These are phyloP conservation scores for Tritrichomonas musculus DNA, from an alignment of 208 protist genomes.

Conservation along the genomic window DNA sequence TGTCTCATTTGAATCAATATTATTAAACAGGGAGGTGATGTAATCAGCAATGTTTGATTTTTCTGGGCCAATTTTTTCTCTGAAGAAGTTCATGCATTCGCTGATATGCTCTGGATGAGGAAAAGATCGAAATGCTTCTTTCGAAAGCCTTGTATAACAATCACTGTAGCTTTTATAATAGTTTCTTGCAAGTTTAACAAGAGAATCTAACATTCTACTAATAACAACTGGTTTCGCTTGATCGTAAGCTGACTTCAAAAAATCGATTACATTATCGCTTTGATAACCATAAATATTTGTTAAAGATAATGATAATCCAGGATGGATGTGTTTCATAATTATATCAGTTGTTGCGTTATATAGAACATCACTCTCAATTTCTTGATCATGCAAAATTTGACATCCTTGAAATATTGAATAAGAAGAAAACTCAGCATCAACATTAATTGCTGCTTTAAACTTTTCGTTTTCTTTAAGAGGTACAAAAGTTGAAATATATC, in stretches of 20 bases:
- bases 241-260: background rate
- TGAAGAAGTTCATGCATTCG: background rate
- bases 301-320: background rate
- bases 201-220: background rate
- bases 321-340: background rate
- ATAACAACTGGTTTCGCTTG: background rate
- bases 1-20: background rate
- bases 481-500: background rate
- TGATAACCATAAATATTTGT: background rate
- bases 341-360: background rate
- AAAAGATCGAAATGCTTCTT: background rate
- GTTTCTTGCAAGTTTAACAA: background rate
- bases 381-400: constrained; percentile 14
- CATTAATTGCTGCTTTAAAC: background rate
- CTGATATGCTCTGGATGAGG: background rate
- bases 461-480: background rate
- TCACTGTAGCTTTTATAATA: background rate
- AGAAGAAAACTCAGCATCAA: background rate
- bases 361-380: background rate
- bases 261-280: background rate
- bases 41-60: background rate
- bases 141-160: background rate
- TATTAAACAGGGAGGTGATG: background rate
- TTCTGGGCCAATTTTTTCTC: background rate
- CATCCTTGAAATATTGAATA: background rate